Base-by-base conservation (phyloP, 306 rosid species). In the Begonia masoniana region DNA sequence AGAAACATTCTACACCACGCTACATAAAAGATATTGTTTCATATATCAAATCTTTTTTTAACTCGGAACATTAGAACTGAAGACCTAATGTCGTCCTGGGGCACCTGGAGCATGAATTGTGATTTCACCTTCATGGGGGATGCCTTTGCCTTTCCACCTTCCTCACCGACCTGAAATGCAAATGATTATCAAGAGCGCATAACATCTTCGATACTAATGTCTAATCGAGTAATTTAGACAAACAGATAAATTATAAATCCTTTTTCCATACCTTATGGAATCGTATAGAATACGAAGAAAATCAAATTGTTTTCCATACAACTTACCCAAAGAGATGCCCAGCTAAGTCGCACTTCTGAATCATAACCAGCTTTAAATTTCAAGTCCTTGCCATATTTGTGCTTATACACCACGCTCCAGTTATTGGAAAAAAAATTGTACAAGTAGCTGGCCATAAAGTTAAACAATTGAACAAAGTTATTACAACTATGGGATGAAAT, bases 311-410 rank as follows among this genome's bases (percentile, higher is more conserved):
- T 15, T 17, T 14, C 64, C 59, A n/a, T 12, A 73, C 39, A 31
- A 31, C 92, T 68, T 86, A 86, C 99, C 99, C 99, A 91, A 17
- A 91, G 88, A 74, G 99, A 91, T 39, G 99, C 96, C 99, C 99
- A 91, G 59, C 96, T 83, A 65, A 91, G 94, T 70, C 83, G 88
- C 62, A 77, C 94, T 74, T 79, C 94, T 10, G 99, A 75, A 72
- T 91, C 99, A 48, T 91, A 91, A 60, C 99, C 99, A 65, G 92
- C 86, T 83, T 91, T 91, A 54, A 91, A 79, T 71, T 91, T 91
- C 64, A 83, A 79, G 74, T 91, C 96, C 66, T 77, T 74, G 35
- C 80, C 96, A 56, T 81, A 77, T 41, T 83, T 77, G 56, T 78
- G 92, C 84, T 91, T 91, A 84, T 91, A 91, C 62, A 91, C 99